Conservation (phyloP, 495 filamentous ascomycete genomes). For the Cairneyella variabilis region DNA sequence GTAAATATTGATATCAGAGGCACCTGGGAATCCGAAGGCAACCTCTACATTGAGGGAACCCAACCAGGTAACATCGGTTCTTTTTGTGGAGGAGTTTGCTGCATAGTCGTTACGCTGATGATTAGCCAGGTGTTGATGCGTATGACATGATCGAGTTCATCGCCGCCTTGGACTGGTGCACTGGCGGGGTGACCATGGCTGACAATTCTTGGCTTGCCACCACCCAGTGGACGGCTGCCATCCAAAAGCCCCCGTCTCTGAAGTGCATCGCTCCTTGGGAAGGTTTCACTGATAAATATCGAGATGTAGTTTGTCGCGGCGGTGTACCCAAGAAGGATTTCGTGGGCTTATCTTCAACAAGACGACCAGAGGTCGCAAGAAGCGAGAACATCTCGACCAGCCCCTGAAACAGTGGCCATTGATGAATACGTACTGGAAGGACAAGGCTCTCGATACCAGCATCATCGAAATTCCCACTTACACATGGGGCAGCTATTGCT, state of each 20-base stretch:
- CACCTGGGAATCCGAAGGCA: conserved; percentile 33
- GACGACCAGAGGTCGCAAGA: conserved; percentile 25
- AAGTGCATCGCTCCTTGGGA: conserved; percentile 43
- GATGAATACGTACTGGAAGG: conserved; percentile 25
- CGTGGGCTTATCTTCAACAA: conserved; percentile 26
- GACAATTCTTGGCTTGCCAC: conserved; percentile 36
- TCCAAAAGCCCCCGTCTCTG: conserved; percentile 33
- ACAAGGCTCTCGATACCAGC: conserved; percentile 27
- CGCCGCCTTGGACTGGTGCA: conserved; percentile 36
- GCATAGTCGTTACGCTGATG: not conserved
- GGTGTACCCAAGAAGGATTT: conserved; percentile 26
- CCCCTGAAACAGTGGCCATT: conserved; percentile 28
- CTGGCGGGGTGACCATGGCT: conserved; percentile 36
- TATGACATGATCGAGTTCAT: conserved; percentile 38
- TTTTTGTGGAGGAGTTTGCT: conserved; percentile 20
- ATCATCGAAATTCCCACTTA: conserved; percentile 28
- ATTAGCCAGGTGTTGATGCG: not conserved
- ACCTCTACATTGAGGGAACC: conserved; percentile 30
- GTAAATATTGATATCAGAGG: conserved; percentile 39
- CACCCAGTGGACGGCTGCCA: conserved; percentile 36
- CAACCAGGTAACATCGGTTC: conserved; percentile 34
- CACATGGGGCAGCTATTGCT: conserved; percentile 29
- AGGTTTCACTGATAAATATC: conserved; percentile 36
- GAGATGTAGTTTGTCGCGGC: conserved; percentile 35
- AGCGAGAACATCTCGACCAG: conserved; percentile 31